Base-by-base conservation (phyloP, 1,139 yeast species). In the Blastobotrys arbuscula region DNA sequence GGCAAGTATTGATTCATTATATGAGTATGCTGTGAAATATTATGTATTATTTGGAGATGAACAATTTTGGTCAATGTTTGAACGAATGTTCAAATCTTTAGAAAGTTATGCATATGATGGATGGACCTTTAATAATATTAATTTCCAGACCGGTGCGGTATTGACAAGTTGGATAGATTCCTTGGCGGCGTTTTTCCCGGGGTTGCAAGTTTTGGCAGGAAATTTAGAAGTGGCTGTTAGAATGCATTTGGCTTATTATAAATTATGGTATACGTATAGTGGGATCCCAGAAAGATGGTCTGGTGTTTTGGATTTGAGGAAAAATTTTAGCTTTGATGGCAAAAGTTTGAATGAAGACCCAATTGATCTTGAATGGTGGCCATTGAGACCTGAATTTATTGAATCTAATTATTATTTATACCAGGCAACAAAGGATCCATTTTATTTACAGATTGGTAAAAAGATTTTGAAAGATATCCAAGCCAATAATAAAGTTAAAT, bases 1-100 rank as follows among this genome's bases (percentile, higher is more conserved):
- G 0, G 97, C 97, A 0, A 84, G 95, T 2, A 78, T 87, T n/a
- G 97, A 90, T 66, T 88, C 96, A 0, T 87, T 86, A 59, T 90
- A 84, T 63, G 97, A 90, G 61, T 87, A 90, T 63, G 86, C 96
- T 0, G 73, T 87, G 35, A 90, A 90, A 61, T 80, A 82, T 23
- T 72, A 90, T 2, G 77, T 89, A 12, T 60, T 90, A 9, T 88
- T 89, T 54, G 73, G 84, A 57, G 95, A 89, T 61, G 71, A 73
- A 15, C 69, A 74, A 33, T 72, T 85, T 63, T 72, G 76, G 66
- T 61, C 71, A 0, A 79, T 87, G 0, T 90, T 90, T 77, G 66
- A 73, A 31, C 73, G 85, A 0, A 55, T 66, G 37, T 83, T 83
- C 58, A 70, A 68, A 42, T 78, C 95, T 0, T 67, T 90, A 5